A percentile compares a stretch with the other conserved stretches of the same genome.
These are phyloP conservation scores for Turritis glabra DNA, from an alignment of 345 rosid species.

Conservation along the genomic window DNA sequence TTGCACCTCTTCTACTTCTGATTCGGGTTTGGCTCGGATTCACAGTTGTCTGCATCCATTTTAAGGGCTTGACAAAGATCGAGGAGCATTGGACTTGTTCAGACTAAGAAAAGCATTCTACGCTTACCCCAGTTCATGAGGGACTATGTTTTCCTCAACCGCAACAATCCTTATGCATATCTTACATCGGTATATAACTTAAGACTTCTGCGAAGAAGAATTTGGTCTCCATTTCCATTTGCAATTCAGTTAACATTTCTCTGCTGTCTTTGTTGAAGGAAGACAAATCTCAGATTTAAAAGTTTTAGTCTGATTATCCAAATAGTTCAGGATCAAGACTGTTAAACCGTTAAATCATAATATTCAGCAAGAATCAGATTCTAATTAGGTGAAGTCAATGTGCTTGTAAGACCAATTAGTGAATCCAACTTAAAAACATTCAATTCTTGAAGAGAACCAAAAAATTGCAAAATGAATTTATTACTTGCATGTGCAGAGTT, in stretches of 20 bases:
- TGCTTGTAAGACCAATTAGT: background rate
- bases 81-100: background rate
- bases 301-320: background rate
- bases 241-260: background rate
- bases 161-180: background rate
- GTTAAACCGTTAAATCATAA: background rate
- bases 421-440: background rate
- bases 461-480: background rate
- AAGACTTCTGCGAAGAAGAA: background rate
- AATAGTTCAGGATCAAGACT: background rate
- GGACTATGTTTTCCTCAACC: background rate
- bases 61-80: background rate
- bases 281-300: background rate
- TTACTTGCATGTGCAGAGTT: constrained; percentile 3
- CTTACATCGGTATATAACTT: background rate
- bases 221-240: background rate
- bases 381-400: background rate
- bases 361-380: background rate
- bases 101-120: background rate
- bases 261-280: background rate
- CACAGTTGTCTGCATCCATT: background rate
- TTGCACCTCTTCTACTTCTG: background rate
- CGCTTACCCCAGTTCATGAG: background rate
- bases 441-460: background rate
- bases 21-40: background rate